These are phyloP conservation scores for Fusarium odoratissimum DNA, from an alignment of 2,329 filamentous ascomycete species.

Conservation along the genomic window DNA sequence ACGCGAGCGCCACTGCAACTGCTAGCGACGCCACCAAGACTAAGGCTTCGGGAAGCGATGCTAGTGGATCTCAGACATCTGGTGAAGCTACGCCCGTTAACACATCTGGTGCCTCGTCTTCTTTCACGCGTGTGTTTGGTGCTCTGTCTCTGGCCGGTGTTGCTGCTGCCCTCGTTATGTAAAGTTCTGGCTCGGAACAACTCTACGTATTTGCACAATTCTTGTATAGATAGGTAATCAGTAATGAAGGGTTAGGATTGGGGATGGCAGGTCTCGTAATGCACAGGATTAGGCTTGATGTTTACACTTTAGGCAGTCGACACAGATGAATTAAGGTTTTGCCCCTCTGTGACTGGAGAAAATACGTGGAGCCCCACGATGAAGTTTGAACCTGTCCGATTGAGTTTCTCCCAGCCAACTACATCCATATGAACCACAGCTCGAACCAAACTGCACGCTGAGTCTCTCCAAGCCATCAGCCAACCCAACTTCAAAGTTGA, in stretches of 20 bases:
- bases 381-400: background rate
- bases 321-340: background rate
- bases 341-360: accelerated
- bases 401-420: background rate
- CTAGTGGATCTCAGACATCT: background rate
- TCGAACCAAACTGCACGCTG: background rate
- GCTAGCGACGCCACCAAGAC: constrained; percentile 2
- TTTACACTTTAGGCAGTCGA: background rate
- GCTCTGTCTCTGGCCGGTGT: constrained; percentile 1
- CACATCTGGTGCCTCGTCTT: constrained; percentile 1
- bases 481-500: background rate
- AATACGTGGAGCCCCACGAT: accelerated
- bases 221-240: background rate
- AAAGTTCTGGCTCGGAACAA: background rate
- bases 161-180: background rate
- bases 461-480: background rate
- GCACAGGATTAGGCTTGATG: background rate
- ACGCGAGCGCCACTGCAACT: constrained; percentile 3
- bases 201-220: background rate
- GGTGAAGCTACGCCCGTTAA: background rate
- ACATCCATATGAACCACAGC: background rate
- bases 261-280: background rate
- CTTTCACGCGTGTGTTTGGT: constrained; percentile 2
- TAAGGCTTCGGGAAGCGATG: background rate
- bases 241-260: background rate